Base-by-base conservation (phyloP, 495 filamentous ascomycete genomes). In the Penicillium egyptiacum region DNA sequence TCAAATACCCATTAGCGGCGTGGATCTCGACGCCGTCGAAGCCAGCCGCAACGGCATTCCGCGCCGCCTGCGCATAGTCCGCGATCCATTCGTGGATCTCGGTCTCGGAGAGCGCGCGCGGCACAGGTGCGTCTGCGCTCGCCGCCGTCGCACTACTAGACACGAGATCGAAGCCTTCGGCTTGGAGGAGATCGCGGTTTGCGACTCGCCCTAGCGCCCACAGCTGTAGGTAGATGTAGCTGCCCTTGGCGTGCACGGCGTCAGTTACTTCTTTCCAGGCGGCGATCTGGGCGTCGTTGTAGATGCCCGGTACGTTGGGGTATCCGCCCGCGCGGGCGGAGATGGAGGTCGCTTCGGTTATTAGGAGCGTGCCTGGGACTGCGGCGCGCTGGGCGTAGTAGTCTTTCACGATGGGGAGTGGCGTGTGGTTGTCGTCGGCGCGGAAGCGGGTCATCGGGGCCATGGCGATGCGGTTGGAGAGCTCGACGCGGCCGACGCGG, bases 11-110 rank as follows among this genome's bases (percentile, higher is more conserved):
- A 60, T 92, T 91, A 4, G 86, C 86, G 35, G 74, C 83, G 64
- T 90, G 88, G 52, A 91, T 74, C 73, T 92, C 89, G 4, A 92
- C 86, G 25, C 86, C 88, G 62, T 91, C 88, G 54, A 91, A 92
- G 11, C 88, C 88, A 4, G 88, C 88, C 9, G 71, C 75, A 11
- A 90, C 72, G 4, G 87, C 86, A 53, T 84, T 85, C 58, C 75
- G 70, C 1, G 88, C 83, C 17, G 86, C 88, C 22, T 76, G 62
- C 8, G 76, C 84, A 50, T 86, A 89, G 56, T 80, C 79, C 0
- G 66, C 56, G 22, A 89, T 79, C n/a, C 68, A 81, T 8, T 71
- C 61, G 54, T 75, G 55, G 55, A 91, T 87, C 48, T 90, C 84
- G 4, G 77, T 73, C 39, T 76, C 68, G 0, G 77, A 82, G 64